Base-by-base conservation (phyloP, 805 yeast genomes). In the Soucietia sequanensis region DNA sequence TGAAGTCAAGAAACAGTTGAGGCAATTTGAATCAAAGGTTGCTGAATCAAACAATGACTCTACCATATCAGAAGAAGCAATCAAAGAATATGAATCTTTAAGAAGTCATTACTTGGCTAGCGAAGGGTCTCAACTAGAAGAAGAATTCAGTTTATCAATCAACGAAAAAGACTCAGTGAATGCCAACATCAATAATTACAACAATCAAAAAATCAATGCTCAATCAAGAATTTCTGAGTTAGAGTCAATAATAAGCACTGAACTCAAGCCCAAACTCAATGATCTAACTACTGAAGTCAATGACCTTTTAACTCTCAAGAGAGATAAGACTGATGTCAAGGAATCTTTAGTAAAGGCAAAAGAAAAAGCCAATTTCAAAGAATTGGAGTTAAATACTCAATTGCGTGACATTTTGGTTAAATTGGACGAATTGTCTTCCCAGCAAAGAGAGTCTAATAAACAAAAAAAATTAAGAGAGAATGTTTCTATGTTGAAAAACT, bases 391-490 rank as follows among this genome's bases (percentile, higher is more conserved):
- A n/a, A 83, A 81, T 42, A 65, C 80, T 6, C 75, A 78, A 41
- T 63, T 90, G 38, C 74, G 80, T 43, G 81, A 77, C 21, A 70
- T 79, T 1, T 63, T 84, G 19, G 44, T 74, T 2, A 74, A 74
- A 46, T 63, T 91, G 30, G 84, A 84, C 41, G 95, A 85, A 35
- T 60, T 86, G 23, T 79, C 78, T 33, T 89, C 95, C 1, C 78
- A 72, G 38, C 84, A 81, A 55, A 76, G 91, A 45, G 96, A 86
- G 47, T 70, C 89, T 0, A 75, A 75, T 26, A 76, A 78, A 42
- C 95, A 89, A 42, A 71, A 74, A 32, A 76, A 71, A 42, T 60
- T 85, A 27, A 69, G 91, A 36, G 96, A 89, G 45, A 85, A 84
- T 41, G 81, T 86, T 2, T 60, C 80, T 0, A 71, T 78, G 35